phyloP scores from a whole-genome alignment of 352 stramenopile species.

The Phytophthora agathidicida region DNA sequence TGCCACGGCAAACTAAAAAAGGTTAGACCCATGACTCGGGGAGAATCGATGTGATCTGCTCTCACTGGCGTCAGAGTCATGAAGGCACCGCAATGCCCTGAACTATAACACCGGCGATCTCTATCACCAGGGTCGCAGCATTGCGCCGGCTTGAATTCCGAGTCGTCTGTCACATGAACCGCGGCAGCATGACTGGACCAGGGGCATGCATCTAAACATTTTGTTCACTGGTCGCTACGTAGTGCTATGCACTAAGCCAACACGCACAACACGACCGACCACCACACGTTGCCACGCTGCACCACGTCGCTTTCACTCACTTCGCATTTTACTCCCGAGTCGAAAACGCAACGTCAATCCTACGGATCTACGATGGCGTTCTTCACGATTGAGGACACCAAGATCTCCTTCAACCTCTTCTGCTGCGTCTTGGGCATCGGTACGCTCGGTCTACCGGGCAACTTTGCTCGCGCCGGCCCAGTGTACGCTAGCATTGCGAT shows the following conservation, averaged over 20 bases:
- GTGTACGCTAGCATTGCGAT: constrained; percentile 47
- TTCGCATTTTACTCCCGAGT: constrained; percentile 14
- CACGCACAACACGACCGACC: constrained; percentile 8
- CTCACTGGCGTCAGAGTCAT: not conserved
- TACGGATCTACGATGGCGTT: constrained; percentile 42
- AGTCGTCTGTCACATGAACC: constrained; percentile 24
- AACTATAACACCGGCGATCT: constrained; percentile 24
- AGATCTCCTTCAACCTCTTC: constrained; percentile 41
- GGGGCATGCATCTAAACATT: constrained; percentile 21
- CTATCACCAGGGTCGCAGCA: constrained; percentile 15
- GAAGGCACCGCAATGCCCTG: constrained; percentile 8
- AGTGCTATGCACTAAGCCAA: too few relatives aligned
- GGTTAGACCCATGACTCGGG: not conserved
- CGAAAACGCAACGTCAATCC: constrained; percentile 10
- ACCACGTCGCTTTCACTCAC: too few relatives aligned
- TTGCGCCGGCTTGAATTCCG: constrained; percentile 23
- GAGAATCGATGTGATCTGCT: constrained; percentile 11
- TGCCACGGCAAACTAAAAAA: too few relatives aligned
- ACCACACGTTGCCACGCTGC: constrained; percentile 13
- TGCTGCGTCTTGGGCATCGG: constrained; percentile 68
- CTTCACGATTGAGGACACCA: constrained; percentile 32
- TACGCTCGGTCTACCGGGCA: constrained; percentile 61
- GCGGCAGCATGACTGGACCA: constrained; percentile 26
- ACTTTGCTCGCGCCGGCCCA: constrained; percentile 56
- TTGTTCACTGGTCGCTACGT: constrained; percentile 1